Evolutionary conservation across 495 filamentous ascomycete species (phyloP).

Genomic region (Platismatia glauca): DNA sequence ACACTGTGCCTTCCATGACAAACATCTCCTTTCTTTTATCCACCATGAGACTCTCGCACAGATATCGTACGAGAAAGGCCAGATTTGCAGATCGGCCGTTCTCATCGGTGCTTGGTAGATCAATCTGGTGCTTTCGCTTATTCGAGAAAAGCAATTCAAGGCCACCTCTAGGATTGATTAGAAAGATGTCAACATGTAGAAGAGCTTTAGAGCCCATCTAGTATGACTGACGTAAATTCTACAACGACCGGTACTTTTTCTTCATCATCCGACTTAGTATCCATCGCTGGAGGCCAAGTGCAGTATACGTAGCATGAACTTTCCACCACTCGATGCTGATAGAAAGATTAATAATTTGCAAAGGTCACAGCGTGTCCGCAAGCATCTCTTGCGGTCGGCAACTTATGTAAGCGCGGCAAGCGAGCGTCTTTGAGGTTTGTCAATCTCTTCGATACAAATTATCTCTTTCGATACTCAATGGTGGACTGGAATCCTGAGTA

Average conservation of each 20-base stretch:
- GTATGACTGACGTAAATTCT: constrained; percentile 60
- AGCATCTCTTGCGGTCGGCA: not conserved
- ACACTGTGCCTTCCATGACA: constrained; percentile 82
- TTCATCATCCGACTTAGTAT: not conserved
- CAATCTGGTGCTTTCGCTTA: constrained; percentile 58
- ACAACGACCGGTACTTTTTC: constrained; percentile 47
- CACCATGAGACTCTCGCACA: constrained; percentile 78
- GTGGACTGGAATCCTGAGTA: constrained; percentile 47
- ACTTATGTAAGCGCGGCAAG: not conserved
- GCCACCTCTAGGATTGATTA: constrained; percentile 56
- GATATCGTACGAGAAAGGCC: constrained; percentile 64
- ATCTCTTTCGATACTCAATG: constrained; percentile 26
- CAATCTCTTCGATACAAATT: not conserved
- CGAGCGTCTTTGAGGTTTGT: not conserved
- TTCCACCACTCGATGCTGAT: not conserved
- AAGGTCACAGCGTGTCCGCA: not conserved
- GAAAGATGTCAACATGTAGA: not conserved
- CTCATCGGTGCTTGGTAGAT: constrained; percentile 53
- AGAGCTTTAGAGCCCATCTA: not conserved
- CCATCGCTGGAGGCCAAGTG: not conserved
- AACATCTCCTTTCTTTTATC: constrained; percentile 84
- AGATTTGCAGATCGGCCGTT: constrained; percentile 56
- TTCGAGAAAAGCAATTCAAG: constrained; percentile 93
- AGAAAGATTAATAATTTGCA: not conserved
- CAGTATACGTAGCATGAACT: not conserved